Conservation (phyloP, 2,329 filamentous ascomycete species). For the Alternaria novae-zelandiae region DNA sequence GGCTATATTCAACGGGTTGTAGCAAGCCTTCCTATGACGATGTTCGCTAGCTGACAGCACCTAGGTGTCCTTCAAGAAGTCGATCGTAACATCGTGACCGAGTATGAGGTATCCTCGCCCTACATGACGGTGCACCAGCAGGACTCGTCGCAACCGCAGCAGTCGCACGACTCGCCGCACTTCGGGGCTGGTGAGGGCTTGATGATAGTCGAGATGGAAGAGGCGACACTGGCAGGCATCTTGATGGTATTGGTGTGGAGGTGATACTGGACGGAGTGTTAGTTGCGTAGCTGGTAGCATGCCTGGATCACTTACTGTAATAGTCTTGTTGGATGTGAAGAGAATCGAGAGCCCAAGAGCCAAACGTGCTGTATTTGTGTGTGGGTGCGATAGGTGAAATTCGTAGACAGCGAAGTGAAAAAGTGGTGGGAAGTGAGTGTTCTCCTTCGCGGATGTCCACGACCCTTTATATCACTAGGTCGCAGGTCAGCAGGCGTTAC, state of each 20-base stretch:
- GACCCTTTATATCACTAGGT: slow-evolving; percentile 11
- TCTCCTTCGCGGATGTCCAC: neutral
- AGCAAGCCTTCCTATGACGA: neutral
- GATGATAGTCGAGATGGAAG: slow-evolving; percentile 45
- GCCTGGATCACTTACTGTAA: neutral
- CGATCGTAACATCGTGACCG: neutral
- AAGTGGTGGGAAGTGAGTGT: neutral
- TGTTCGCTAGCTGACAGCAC: neutral
- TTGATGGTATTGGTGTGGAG: slow-evolving; percentile 11
- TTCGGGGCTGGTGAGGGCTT: slow-evolving; percentile 44
- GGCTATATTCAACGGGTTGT: neutral
- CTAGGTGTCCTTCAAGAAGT: neutral
- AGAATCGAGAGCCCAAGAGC: neutral
- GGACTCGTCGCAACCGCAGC: slow-evolving; percentile 49
- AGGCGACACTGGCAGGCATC: slow-evolving; percentile 45
- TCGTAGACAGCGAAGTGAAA: neutral
- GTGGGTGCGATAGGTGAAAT: neutral
- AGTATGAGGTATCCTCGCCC: neutral
- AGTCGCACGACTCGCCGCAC: slow-evolving; percentile 47
- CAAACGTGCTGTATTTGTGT: neutral
- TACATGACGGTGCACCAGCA: slow-evolving; percentile 27
- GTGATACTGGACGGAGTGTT: neutral
- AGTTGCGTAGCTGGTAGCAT: neutral
- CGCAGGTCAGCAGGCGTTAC: neutral
- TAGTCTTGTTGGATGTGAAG: neutral